Percentiles rank a stretch among this genome's conserved stretches.
Conservation (phyloP, 108 stramenopile species). For the Cylindrotheca fusiformis region DNA sequence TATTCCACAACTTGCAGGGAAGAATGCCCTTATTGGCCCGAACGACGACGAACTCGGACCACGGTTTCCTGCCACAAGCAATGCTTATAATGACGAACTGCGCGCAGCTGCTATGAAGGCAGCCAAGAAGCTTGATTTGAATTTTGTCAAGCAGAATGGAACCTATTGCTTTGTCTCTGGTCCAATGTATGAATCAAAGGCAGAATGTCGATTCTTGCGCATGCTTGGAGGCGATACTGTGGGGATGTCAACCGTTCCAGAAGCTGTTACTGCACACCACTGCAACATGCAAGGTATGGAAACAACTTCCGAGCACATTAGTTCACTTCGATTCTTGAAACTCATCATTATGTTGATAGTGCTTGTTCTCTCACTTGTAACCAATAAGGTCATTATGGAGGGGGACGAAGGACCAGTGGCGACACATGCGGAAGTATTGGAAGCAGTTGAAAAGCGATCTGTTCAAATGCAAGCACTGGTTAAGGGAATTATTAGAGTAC, state of each 20-base stretch:
- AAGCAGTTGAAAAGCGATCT: slow-evolving; percentile 66
- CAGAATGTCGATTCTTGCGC: slow-evolving; percentile 78
- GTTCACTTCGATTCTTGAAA: too few species aligned
- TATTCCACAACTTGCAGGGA: slow-evolving; percentile 79
- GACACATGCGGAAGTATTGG: slow-evolving; percentile 89
- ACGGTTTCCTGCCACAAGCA: slow-evolving; percentile 81
- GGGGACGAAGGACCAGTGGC: slow-evolving; percentile 66
- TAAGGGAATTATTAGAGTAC: slow-evolving; percentile 48
- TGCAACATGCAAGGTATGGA: slow-evolving; percentile 55
- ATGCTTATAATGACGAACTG: slow-evolving; percentile 63
- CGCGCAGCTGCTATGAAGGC: slow-evolving; percentile 46
- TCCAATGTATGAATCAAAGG: slow-evolving; percentile 89
- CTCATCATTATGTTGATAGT: too few species aligned
- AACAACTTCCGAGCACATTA: too few species aligned
- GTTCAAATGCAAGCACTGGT: slow-evolving; percentile 73
- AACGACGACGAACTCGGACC: slow-evolving; percentile 90
- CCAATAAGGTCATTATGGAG: slow-evolving; percentile 81
- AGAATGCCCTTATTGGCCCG: slow-evolving; percentile 85
- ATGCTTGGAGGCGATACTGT: slow-evolving; percentile 70
- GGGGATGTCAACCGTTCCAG: slow-evolving; percentile 90
- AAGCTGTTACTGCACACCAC: slow-evolving; percentile 89
- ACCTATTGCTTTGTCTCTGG: slow-evolving; percentile 91
- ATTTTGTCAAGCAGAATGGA: slow-evolving; percentile 61
- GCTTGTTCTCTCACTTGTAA: slow-evolving; percentile 81
- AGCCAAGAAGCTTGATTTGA: slow-evolving; percentile 49